Evolutionary conservation across 1,139 yeast species (phyloP), one percentile per base, ranked within the genome.

Genomic region (Lodderomyces orthopsilosis): DNA sequence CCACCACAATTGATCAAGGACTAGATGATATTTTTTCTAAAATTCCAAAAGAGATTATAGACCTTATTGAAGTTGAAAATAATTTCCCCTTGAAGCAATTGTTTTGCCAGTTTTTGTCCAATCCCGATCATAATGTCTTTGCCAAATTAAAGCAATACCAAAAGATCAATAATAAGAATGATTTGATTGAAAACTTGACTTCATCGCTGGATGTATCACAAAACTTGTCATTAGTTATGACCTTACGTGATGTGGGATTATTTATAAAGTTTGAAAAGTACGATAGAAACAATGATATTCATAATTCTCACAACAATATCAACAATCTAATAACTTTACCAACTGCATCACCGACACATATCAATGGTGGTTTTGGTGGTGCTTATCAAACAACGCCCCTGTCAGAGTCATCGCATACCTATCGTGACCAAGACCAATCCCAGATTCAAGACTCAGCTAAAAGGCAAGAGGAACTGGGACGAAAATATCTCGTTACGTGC

Each of bases 221-320:
- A 6, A 68, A 65, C 37, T 54, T 79, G 37, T 65, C 71, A 6
- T 57, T 73, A 17, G 70, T 74, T 2, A 79, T 79, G 84, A 75
- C 84, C 0, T 55, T 79, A 43, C 63, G 82, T 47, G 85, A 79
- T 54, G 77, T 77, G 15, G 81, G 83, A 1, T 51, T 79, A 12
- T 74, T 79, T 47, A 54, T 75, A 34, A 67, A 65, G 42, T 62
- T 76, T 51, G 74, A 67, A 49, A 65, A 64, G 47, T 65, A 58
- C 42, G 63, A 68, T 48, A 53, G 48, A 35, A 35, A 43, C 30
- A 66, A 66, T 44, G 56, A 66, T 46, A 47, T 51, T 40, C 74
- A 66, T 48, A 67, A 62, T 43, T 61, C 66, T 12, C 71, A 66
- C 43, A 62, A 67, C 42, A 63, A 68, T 46, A 57, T 65, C 35